Percentiles rank a stretch among this genome's conserved stretches.
Evolutionary conservation across 148 eudicot genomes (phyloP).

Genomic region (Tetragonia tetragonoides): DNA sequence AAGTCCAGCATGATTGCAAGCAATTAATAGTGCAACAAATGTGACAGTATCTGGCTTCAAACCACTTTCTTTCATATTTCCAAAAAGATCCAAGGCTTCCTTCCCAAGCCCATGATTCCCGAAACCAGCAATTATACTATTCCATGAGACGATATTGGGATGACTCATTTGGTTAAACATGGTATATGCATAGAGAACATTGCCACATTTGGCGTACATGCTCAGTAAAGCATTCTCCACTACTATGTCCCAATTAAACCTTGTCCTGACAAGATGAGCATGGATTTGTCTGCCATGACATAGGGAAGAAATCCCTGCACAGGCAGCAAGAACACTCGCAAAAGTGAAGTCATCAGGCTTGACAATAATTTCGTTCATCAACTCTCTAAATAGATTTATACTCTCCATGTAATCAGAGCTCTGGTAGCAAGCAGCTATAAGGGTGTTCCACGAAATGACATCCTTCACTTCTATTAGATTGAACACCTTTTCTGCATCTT

Average conservation of each 20-base stretch:
- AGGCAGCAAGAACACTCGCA: constrained; percentile 45
- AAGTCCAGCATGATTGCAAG: constrained; percentile 65
- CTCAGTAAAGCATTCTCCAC: constrained; percentile 50
- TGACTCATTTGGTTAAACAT: constrained; percentile 35
- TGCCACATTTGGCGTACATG: constrained; percentile 69
- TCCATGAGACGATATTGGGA: constrained; percentile 54
- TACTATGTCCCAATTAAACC: constrained; percentile 34
- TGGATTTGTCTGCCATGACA: constrained; percentile 50
- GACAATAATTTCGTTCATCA: constrained; percentile 22
- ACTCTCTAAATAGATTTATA: constrained; percentile 37
- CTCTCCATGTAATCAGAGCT: constrained; percentile 34
- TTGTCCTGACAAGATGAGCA: constrained; percentile 37
- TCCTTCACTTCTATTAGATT: constrained; percentile 42
- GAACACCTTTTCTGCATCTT: constrained; percentile 43
- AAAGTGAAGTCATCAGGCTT: constrained; percentile 50
- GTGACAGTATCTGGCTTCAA: constrained; percentile 55
- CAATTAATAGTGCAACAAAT: constrained; percentile 43
- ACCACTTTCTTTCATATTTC: constrained; percentile 37
- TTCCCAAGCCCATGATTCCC: constrained; percentile 49
- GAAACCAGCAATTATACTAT: constrained; percentile 50
- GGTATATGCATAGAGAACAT: constrained; percentile 32
- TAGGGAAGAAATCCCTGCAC: constrained; percentile 46
- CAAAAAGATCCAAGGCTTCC: constrained; percentile 40
- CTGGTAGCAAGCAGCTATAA: constrained; percentile 38
- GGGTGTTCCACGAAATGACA: constrained; percentile 55